These are phyloP conservation scores for Triticum aestivum DNA, from an alignment of 176 grass and related monocot genomes.

Conservation along the genomic window IWGSC_CS_RefSeq_v2.1 NC_057800.1:697341585-697342084, in stretches of 20 bases:
- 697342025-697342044: constrained; percentile 53
- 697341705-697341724: constrained; percentile 83
- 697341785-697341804: constrained; percentile 55
- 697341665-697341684: constrained; percentile 55
- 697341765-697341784: constrained; percentile 62
- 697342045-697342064: constrained; percentile 39
- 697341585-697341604: constrained; percentile 62
- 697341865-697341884: constrained; percentile 36
- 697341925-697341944: constrained; percentile 82
- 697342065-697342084: neutral
- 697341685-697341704: constrained; percentile 60
- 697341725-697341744: constrained; percentile 82
- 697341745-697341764: constrained; percentile 65
- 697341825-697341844: constrained; percentile 65
- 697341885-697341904: constrained; percentile 30
- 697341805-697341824: constrained; percentile 68
- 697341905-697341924: constrained; percentile 52
- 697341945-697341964: constrained; percentile 71
- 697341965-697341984: constrained; percentile 41
- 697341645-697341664: constrained; percentile 74
- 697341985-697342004: constrained; percentile 57
- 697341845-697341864: constrained; percentile 55
- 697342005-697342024: constrained; percentile 61
- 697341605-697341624: constrained; percentile 55
- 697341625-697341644: constrained; percentile 91